phyloP scores from a whole-genome alignment of 2,329 filamentous ascomycete species.

The Arthroderma sp. region DNA sequence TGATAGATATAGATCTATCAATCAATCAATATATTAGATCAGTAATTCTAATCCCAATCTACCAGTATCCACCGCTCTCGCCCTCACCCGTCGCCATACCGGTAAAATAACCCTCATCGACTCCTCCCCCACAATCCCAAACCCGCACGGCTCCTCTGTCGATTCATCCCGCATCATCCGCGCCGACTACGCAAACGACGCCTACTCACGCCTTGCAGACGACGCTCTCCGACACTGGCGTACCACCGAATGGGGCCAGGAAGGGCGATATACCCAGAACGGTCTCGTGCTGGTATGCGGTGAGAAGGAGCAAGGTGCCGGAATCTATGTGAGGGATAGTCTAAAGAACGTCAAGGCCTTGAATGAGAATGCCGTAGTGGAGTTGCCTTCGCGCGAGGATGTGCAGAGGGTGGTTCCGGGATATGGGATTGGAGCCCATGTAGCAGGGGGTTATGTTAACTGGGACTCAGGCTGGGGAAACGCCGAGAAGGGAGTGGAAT shows the following conservation, averaged over 20 bases:
- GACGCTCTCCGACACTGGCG: conserved; percentile 57
- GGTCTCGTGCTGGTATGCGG: conserved; percentile 29
- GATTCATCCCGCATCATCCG: conserved; percentile 50
- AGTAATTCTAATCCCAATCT: background rate
- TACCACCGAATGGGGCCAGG: conserved; percentile 32
- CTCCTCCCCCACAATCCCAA: conserved; percentile 40
- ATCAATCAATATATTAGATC: background rate
- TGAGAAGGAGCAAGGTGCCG: conserved; percentile 17
- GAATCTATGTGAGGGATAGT: conserved; percentile 26
- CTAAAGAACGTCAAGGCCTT: conserved; percentile 27
- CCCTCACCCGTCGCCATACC: conserved; percentile 46
- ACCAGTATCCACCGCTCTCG: conserved; percentile 51
- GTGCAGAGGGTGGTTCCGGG: conserved; percentile 23
- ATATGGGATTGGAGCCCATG: conserved; percentile 21
- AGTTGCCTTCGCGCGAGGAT: conserved; percentile 21
- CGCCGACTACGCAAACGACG: conserved; percentile 67
- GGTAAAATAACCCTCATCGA: conserved; percentile 47
- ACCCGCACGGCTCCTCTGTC: conserved; percentile 45
- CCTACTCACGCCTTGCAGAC: conserved; percentile 62
- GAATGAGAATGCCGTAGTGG: conserved; percentile 22
- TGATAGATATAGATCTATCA: background rate
- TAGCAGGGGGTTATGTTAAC: conserved; percentile 33
- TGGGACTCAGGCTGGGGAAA: conserved; percentile 35
- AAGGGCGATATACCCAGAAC: conserved; percentile 32
- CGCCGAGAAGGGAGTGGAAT: conserved; percentile 29